Evolutionary conservation across 148 eudicot species (phyloP).

Genomic region (Cornus kousa): DNA sequence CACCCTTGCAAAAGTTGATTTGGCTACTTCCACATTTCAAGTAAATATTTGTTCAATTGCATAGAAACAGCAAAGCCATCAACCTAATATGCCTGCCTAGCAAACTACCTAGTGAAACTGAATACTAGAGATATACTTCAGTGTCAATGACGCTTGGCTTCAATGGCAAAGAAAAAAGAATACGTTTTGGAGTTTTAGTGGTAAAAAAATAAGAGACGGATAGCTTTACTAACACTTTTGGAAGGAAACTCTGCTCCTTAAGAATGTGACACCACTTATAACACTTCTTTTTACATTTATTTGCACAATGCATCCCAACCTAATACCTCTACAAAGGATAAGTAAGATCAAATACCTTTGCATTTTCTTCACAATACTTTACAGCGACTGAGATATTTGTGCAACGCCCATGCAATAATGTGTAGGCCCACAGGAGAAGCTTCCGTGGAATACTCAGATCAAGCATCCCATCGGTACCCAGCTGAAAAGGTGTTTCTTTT

Average conservation of each 20-base stretch:
- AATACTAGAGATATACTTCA: too few species aligned
- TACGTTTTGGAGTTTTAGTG: neutral
- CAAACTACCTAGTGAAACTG: neutral
- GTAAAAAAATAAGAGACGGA: neutral
- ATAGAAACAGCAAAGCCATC: constrained; percentile 2
- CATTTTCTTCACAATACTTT: constrained; percentile 91
- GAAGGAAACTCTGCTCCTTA: neutral
- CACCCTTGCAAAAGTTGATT: constrained; percentile 1
- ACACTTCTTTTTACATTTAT: neutral
- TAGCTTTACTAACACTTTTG: constrained; percentile 2
- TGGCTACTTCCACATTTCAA: neutral
- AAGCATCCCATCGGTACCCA: constrained; percentile 61
- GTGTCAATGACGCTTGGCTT: neutral
- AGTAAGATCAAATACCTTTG: constrained; percentile 51
- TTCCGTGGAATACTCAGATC: constrained; percentile 79
- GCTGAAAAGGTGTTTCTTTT: constrained; percentile 48
- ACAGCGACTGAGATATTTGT: constrained; percentile 65
- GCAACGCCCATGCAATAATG: constrained; percentile 78
- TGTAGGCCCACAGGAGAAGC: constrained; percentile 90
- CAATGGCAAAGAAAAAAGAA: neutral
- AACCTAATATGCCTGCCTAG: neutral
- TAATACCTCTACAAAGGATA: constrained; percentile 10
- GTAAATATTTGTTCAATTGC: neutral
- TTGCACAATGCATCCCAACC: constrained; percentile 2
- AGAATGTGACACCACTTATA: neutral